phyloP scores from a whole-genome alignment of 257 asterid species.

The Scutellaria barbata region DNA sequence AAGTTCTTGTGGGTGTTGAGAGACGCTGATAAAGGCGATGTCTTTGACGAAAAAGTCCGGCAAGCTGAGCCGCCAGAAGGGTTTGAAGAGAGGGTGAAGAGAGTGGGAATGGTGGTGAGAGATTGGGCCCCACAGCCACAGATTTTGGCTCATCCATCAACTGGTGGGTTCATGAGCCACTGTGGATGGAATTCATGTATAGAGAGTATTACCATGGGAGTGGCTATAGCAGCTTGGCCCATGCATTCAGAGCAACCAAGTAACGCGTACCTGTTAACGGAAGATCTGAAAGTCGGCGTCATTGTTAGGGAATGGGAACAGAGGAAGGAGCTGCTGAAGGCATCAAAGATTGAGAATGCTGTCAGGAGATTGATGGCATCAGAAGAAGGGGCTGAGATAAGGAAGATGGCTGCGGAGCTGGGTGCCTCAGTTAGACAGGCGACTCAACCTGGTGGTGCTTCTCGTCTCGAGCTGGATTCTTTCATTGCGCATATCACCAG shows the following conservation, averaged over 20 bases:
- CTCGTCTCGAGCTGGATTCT: constrained; percentile 43
- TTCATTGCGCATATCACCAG: constrained; percentile 44
- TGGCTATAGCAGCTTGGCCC: constrained; percentile 56
- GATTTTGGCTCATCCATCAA: constrained; percentile 44
- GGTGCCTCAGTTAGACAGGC: constrained; percentile 26
- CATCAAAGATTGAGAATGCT: constrained; percentile 32
- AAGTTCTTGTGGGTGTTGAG: constrained; percentile 56
- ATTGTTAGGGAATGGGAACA: constrained; percentile 45
- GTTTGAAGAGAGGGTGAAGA: constrained; percentile 42
- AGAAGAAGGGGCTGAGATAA: constrained; percentile 41
- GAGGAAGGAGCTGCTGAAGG: constrained; percentile 37
- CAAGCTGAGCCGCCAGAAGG: constrained; percentile 37
- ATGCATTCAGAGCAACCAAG: constrained; percentile 58
- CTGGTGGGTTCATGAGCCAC: constrained; percentile 55
- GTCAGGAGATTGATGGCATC: constrained; percentile 40
- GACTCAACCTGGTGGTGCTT: constrained; percentile 39
- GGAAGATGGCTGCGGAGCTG: constrained; percentile 38
- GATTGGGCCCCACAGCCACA: constrained; percentile 58
- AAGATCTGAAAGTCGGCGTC: constrained; percentile 39
- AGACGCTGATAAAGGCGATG: constrained; percentile 49
- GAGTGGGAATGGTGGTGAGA: constrained; percentile 42
- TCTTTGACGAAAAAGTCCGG: constrained; percentile 33
- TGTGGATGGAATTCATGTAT: constrained; percentile 59
- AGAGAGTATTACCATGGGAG: constrained; percentile 49
- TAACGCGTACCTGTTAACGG: constrained; percentile 35